These are phyloP conservation scores for Neobulgaria alba DNA, from an alignment of 2,329 filamentous ascomycete genomes.

Conservation along the genomic window DNA sequence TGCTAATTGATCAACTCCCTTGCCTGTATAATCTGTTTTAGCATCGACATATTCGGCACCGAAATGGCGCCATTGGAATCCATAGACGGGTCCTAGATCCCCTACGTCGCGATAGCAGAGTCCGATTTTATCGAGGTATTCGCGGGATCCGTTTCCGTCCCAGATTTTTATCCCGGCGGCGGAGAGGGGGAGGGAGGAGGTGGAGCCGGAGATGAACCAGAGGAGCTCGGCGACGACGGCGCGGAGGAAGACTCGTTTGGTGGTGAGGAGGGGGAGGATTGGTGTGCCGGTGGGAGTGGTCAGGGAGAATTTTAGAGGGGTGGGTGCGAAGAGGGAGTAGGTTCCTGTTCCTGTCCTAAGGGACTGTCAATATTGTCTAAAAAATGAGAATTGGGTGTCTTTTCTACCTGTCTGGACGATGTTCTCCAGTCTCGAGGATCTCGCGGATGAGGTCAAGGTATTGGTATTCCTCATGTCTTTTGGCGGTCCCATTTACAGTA, in stretches of 20 bases:
- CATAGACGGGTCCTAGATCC: constrained; percentile 91
- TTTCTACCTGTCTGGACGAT: constrained; percentile 84
- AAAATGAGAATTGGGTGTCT: background rate
- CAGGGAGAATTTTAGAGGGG: constrained; percentile 78
- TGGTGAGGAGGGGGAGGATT: constrained; percentile 87
- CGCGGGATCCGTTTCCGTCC: constrained; percentile 91
- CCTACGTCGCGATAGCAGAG: constrained; percentile 74
- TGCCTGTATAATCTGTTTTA: constrained; percentile 70
- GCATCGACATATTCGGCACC: constrained; percentile 80
- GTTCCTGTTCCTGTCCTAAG: constrained; percentile 85
- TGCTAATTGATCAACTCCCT: constrained; percentile 90
- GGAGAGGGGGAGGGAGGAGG: constrained; percentile 68
- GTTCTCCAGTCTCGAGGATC: constrained; percentile 76
- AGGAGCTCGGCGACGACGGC: constrained; percentile 87
- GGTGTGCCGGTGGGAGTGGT: constrained; percentile 48
- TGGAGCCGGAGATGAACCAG: constrained; percentile 87
- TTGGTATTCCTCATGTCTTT: constrained; percentile 76
- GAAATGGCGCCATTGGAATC: constrained; percentile 98
- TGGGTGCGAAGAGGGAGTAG: constrained; percentile 77
- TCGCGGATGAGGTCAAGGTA: constrained; percentile 87
- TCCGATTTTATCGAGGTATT: constrained; percentile 78
- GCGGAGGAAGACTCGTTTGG: constrained; percentile 89
- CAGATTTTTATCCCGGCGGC: constrained; percentile 88
- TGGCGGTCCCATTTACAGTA: too few relatives aligned
- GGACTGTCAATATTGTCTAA: background rate